Base-by-base conservation (phyloP, 2,329 filamentous ascomycete genomes). In the Lojkania enalia region DNA sequence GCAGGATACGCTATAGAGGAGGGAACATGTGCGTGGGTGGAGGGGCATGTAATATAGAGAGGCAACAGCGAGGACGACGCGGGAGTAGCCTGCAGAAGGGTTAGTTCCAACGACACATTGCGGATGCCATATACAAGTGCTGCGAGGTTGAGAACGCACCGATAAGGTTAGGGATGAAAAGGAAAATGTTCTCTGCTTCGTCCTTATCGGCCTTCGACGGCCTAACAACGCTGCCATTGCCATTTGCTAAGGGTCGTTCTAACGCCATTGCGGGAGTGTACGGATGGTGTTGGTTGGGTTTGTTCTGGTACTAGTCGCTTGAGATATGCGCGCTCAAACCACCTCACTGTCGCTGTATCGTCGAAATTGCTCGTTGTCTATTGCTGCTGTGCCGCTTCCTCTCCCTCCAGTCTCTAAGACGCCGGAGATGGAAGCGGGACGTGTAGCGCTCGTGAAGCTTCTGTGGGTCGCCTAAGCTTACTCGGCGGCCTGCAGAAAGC, bases 11-110 rank as follows among this genome's bases (percentile, higher is more conserved):
- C 86, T 92, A 79, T 99, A 99, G 42, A 95, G 83, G 38, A 91
- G 72, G 47, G 88, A 91, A 75, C 92, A 97, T 27, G 91, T 96
- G 62, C 92, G 87, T n/a, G 92, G 92, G 71, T 99, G 94, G 42
- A 97, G 83, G 39, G 94, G 92, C 94, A 99, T 99, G 77, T 96
- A 99, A 77, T 97, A 96, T 56, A 99, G 84, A 20, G 94, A 96
- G 36, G 88, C 89, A 62, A 96, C 76, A 60, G 91, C 90, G 56
- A 79, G 74, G 38, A 79, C 65, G 57, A 79, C 71, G 44, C 76
- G 75, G 35, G 66, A 68, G 62, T 78, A 78, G 51, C 76, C 76
- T 78, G 46, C 14, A 27, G 37, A 20, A 35, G 2, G 36, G 30
- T 9, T 15, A 9, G 30, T n/a, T 27, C 23, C 23, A 33, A 4